Evolutionary conservation across 2,329 filamentous ascomycete genomes (phyloP).

Genomic region (Beauveria sp.): DNA sequence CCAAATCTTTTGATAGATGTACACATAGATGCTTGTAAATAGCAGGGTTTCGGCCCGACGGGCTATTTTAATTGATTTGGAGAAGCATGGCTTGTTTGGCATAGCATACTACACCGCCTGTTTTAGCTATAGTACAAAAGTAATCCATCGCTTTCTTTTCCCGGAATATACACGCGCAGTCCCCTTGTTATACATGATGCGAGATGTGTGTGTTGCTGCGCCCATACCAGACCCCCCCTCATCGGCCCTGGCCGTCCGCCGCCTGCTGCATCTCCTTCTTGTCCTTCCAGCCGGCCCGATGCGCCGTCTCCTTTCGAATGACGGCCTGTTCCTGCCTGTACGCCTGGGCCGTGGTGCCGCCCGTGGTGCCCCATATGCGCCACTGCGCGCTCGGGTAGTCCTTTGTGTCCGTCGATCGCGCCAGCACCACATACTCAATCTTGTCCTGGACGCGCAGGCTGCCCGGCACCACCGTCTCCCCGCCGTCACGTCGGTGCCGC

Average conservation of each 20-base stretch:
- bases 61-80: slow-evolving; percentile 14
- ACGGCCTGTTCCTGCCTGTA: slow-evolving; percentile 29
- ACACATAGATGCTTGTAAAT: background rate
- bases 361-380: slow-evolving; percentile 58
- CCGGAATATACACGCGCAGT: slow-evolving; percentile 13
- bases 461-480: slow-evolving; percentile 30
- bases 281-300: slow-evolving; percentile 25
- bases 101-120: background rate
- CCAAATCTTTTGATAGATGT: background rate
- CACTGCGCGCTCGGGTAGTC: slow-evolving; percentile 46
- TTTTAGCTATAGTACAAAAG: slow-evolving; percentile 20
- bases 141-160: slow-evolving; percentile 20
- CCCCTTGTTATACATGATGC: background rate
- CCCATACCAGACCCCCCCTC: background rate
- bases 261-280: background rate
- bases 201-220: background rate
- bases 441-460: slow-evolving; percentile 45
- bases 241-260: background rate
- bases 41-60: background rate
- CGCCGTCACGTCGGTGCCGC: slow-evolving; percentile 28
- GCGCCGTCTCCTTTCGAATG: slow-evolving; percentile 26
- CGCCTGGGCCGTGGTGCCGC: slow-evolving; percentile 42
- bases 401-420: slow-evolving; percentile 35
- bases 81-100: slow-evolving; percentile 14
- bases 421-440: slow-evolving; percentile 58